Evolutionary conservation across 345 rosid genomes (phyloP).

Genomic region (Kernera saxatilis): DNA sequence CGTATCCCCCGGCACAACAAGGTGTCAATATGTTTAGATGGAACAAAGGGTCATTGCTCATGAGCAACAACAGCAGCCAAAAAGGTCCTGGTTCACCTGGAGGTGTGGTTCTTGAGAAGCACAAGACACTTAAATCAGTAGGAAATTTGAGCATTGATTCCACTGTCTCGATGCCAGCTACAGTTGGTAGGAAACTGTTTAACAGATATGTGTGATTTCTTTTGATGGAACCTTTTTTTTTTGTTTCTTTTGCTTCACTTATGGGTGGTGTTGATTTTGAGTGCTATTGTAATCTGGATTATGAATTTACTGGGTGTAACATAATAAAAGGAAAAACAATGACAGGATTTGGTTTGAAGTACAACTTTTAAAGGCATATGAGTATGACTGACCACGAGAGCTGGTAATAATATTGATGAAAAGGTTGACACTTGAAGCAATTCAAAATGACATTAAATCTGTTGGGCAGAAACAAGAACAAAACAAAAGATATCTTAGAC

Average conservation of each 20-base stretch:
- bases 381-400: not conserved
- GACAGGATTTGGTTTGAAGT: slow-evolving; percentile 9
- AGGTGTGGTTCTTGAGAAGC: slow-evolving; percentile 37
- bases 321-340: slow-evolving; percentile 26
- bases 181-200: slow-evolving; percentile 74
- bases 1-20: slow-evolving; percentile 48
- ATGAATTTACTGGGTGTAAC: slow-evolving; percentile 36
- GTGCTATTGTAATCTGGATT: slow-evolving; percentile 34
- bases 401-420: not conserved
- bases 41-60: slow-evolving; percentile 42
- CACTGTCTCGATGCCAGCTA: slow-evolving; percentile 65
- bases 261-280: slow-evolving; percentile 43
- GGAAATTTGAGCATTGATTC: slow-evolving; percentile 78
- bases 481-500: not conserved
- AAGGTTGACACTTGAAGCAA: not conserved
- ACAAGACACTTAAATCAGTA: slow-evolving; percentile 48
- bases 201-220: slow-evolving; percentile 88
- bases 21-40: slow-evolving; percentile 66
- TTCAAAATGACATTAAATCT: not conserved
- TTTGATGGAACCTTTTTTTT: slow-evolving; percentile 7
- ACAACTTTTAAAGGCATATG: not conserved
- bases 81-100: slow-evolving; percentile 40
- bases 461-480: not conserved
- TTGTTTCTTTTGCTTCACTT: slow-evolving; percentile 12
- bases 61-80: slow-evolving; percentile 26